A percentile compares a stretch with the other conserved stretches of the same genome.
Evolutionary conservation across 2,329 filamentous ascomycete genomes (phyloP).

Genomic region (Lasiodiplodia sp.): DNA sequence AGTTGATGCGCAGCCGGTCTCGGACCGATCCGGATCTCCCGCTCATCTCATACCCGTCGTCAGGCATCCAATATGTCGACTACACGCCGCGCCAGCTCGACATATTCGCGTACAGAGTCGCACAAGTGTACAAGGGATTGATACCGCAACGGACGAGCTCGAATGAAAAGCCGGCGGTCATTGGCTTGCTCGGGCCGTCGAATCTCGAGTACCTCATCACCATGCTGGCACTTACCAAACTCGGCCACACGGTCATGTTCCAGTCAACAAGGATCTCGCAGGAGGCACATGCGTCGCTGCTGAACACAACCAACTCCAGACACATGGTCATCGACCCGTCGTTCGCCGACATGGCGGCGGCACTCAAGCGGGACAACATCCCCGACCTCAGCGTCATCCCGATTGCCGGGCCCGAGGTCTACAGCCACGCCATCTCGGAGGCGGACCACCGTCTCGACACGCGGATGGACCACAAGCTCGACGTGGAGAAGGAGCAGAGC

Average conservation of each 20-base stretch:
- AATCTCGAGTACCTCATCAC: slow-evolving; percentile 64
- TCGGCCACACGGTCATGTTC: slow-evolving; percentile 63
- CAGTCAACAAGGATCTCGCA: slow-evolving; percentile 62
- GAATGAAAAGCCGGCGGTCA: slow-evolving; percentile 36
- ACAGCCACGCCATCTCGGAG: slow-evolving; percentile 31
- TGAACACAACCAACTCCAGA: slow-evolving; percentile 36
- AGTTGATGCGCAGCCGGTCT: slow-evolving; percentile 49
- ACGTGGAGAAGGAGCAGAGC: slow-evolving; percentile 39
- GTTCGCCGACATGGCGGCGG: slow-evolving; percentile 39
- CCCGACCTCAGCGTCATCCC: slow-evolving; percentile 39
- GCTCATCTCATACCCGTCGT: slow-evolving; percentile 55
- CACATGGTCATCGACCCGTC: slow-evolving; percentile 37
- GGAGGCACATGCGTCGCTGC: slow-evolving; percentile 58
- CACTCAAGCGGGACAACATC: slow-evolving; percentile 39
- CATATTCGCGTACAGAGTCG: slow-evolving; percentile 42
- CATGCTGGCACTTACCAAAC: slow-evolving; percentile 60
- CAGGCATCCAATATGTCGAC: slow-evolving; percentile 55
- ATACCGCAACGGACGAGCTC: slow-evolving; percentile 14
- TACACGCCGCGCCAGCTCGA: slow-evolving; percentile 58
- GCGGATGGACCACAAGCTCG: slow-evolving; percentile 38
- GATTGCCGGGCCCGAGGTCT: slow-evolving; percentile 33
- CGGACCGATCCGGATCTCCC: slow-evolving; percentile 44
- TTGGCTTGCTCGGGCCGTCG: slow-evolving; percentile 62
- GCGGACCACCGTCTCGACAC: slow-evolving; percentile 30
- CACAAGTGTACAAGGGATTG: slow-evolving; percentile 10